phyloP scores from a whole-genome alignment of 2,329 filamentous ascomycete genomes.

The Pyrenochaeta sp. region DNA sequence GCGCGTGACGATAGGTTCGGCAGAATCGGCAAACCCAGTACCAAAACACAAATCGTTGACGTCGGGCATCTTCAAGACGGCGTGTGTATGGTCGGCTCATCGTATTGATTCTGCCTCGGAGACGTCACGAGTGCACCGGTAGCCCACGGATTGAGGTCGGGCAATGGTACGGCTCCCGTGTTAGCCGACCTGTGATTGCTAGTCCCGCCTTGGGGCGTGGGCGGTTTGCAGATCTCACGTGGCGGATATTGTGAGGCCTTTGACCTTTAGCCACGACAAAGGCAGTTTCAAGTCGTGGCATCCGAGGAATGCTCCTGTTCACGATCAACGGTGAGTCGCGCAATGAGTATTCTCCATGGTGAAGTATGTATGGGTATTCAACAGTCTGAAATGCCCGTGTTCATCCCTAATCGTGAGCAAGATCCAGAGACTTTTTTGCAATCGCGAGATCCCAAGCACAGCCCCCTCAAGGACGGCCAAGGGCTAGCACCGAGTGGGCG shows the following conservation, averaged over 20 bases:
- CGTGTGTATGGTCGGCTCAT: constrained; percentile 12
- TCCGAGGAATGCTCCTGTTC: not conserved
- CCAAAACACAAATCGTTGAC: constrained; percentile 19
- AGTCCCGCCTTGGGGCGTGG: constrained; percentile 26
- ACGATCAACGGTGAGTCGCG: not conserved
- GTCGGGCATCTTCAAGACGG: constrained; percentile 9
- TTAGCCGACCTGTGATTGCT: constrained; percentile 21
- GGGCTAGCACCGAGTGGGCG: constrained; percentile 5
- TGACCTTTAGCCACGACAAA: not conserved
- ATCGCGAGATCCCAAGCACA: constrained; percentile 21
- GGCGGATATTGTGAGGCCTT: constrained; percentile 12
- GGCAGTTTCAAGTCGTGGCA: constrained; percentile 4
- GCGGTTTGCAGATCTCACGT: constrained; percentile 19
- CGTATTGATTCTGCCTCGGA: constrained; percentile 24
- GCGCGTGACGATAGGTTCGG: constrained; percentile 16
- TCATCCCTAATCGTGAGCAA: not conserved
- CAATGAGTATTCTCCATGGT: not conserved
- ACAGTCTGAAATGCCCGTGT: not conserved
- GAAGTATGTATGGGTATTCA: not conserved
- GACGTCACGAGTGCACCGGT: constrained; percentile 31
- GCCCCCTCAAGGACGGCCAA: constrained; percentile 25
- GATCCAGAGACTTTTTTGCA: not conserved
- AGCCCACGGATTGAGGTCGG: constrained; percentile 9
- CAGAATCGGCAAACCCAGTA: constrained; percentile 5
- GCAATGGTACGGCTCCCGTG: constrained; percentile 23